Percentiles rank a stretch among this genome's conserved stretches.
Conservation (phyloP, 805 yeast genomes). For the Maudiozyma pseudohumilis region DNA sequence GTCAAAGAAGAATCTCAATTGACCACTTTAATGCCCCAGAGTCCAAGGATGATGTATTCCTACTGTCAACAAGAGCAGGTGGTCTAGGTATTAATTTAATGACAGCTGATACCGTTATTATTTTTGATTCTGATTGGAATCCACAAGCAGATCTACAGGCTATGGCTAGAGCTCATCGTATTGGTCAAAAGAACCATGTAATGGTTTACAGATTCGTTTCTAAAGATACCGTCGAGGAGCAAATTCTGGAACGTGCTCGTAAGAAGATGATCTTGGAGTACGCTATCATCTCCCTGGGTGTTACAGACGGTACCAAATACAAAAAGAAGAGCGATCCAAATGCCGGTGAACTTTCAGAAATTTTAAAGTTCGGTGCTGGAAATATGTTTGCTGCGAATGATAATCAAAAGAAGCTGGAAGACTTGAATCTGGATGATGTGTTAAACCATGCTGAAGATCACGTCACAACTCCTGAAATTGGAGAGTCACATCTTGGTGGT, state of each 20-base stretch:
- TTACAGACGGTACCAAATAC: slow-evolving; percentile 55
- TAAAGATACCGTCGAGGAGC: slow-evolving; percentile 96
- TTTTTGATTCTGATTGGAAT: slow-evolving; percentile 98
- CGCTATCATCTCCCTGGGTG: slow-evolving; percentile 93
- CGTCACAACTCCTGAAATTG: slow-evolving; percentile 88
- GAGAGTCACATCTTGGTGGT: slow-evolving; percentile 96
- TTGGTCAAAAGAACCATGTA: slow-evolving; percentile 98
- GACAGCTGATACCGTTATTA: slow-evolving; percentile 98
- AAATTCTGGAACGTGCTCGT: slow-evolving; percentile 91
- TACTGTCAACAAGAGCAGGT: slow-evolving; percentile 95
- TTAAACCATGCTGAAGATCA: slow-evolving; percentile 96
- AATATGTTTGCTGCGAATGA: slow-evolving; percentile 95
- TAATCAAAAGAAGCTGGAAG: slow-evolving; percentile 91
- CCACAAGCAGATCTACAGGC: slow-evolving; percentile 99
- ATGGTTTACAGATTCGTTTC: slow-evolving; percentile 96
- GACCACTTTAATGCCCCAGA: slow-evolving; percentile 95
- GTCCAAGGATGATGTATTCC: slow-evolving; percentile 81
- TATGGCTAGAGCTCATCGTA: slow-evolving; percentile 99
- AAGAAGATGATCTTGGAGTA: slow-evolving; percentile 97
- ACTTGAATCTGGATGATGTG: slow-evolving; percentile 90
- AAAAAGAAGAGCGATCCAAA: slow-evolving; percentile 63
- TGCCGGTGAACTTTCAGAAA: slow-evolving; percentile 78
- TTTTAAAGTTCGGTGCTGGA: slow-evolving; percentile 95
- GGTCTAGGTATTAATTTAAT: slow-evolving; percentile 95
- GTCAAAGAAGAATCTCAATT: slow-evolving; percentile 86